These are phyloP conservation scores for Calocybe cyanea DNA, from an alignment of 768 basidiomycete species.

Conservation along the genomic window DNA sequence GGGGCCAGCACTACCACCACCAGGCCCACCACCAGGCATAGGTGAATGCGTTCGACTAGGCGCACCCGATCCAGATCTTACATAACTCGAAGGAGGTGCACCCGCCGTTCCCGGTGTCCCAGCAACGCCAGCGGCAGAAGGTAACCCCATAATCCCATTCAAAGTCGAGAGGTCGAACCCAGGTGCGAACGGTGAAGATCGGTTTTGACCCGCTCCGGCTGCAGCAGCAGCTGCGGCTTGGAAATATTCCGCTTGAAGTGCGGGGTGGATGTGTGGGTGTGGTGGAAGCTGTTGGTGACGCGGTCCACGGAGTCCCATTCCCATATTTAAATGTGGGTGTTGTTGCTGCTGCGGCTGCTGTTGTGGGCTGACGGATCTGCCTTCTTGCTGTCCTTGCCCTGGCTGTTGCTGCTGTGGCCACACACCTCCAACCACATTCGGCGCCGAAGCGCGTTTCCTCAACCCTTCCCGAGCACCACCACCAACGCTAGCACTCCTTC, in stretches of 20 bases:
- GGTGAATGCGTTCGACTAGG: slow-evolving; percentile 76
- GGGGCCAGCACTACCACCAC: slow-evolving; percentile 25
- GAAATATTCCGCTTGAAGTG: slow-evolving; percentile 11
- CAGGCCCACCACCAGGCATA: slow-evolving; percentile 10
- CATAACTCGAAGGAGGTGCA: slow-evolving; percentile 50
- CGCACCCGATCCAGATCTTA: slow-evolving; percentile 60
- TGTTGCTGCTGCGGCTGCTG: slow-evolving; percentile 3
- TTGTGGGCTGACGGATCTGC: slow-evolving; percentile 7
- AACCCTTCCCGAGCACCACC: slow-evolving; percentile 9
- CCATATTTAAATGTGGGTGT: slow-evolving; percentile 16
- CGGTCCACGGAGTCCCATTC: slow-evolving; percentile 18
- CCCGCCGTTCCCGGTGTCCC: slow-evolving; percentile 7
- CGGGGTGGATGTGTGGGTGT: slow-evolving; percentile 18
- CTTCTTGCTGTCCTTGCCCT: neutral
- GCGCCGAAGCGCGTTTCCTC: slow-evolving; percentile 12
- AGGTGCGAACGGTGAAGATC: slow-evolving; percentile 13
- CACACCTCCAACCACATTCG: slow-evolving; percentile 4
- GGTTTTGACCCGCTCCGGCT: too few relatives aligned
- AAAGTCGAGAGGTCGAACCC: slow-evolving; percentile 58
- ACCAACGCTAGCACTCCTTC: slow-evolving; percentile 13
- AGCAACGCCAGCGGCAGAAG: neutral
- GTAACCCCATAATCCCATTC: slow-evolving; percentile 33
- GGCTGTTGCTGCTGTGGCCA: slow-evolving; percentile 1
- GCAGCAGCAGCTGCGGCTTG: too few relatives aligned
- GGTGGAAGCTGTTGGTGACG: slow-evolving; percentile 6